These are phyloP conservation scores for Ocimum tenuiflorum DNA, from an alignment of 257 asterid species.

Conservation along the genomic window DNA sequence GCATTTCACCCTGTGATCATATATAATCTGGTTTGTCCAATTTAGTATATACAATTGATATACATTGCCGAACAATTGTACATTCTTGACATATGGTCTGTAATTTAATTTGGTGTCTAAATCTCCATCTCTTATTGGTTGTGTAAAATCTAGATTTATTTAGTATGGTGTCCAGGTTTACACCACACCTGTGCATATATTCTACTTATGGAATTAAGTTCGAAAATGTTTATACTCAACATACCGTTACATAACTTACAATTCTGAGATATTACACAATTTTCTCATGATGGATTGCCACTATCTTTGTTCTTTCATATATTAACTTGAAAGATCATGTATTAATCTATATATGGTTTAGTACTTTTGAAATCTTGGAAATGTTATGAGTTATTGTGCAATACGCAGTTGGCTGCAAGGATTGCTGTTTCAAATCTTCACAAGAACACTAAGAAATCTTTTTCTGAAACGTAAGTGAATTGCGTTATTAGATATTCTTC, in stretches of 20 bases:
- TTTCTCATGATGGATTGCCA: background rate
- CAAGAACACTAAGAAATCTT: slow-evolving; percentile 87
- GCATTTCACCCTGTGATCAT: background rate
- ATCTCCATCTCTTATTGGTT: background rate
- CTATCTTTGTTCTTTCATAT: background rate
- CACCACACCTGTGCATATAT: background rate
- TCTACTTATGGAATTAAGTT: background rate
- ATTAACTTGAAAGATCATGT: background rate
- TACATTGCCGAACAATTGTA: background rate
- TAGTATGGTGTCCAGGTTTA: background rate
- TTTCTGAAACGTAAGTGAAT: slow-evolving; percentile 85
- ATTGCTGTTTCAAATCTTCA: slow-evolving; percentile 97
- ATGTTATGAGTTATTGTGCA: background rate
- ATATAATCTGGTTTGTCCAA: background rate
- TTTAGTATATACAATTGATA: background rate
- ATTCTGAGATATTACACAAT: no score
- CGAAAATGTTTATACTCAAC: background rate
- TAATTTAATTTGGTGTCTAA: background rate
- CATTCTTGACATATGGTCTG: background rate
- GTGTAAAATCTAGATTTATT: background rate
- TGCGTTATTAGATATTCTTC: background rate
- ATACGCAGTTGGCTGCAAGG: slow-evolving; percentile 88
- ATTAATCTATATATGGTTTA: background rate
- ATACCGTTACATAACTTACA: background rate
- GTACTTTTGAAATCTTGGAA: background rate